A percentile compares a stretch with the other conserved stretches of the same genome.
phyloP scores from a whole-genome alignment of 495 filamentous ascomycete genomes.

The Penicillium coprophilum region DNA sequence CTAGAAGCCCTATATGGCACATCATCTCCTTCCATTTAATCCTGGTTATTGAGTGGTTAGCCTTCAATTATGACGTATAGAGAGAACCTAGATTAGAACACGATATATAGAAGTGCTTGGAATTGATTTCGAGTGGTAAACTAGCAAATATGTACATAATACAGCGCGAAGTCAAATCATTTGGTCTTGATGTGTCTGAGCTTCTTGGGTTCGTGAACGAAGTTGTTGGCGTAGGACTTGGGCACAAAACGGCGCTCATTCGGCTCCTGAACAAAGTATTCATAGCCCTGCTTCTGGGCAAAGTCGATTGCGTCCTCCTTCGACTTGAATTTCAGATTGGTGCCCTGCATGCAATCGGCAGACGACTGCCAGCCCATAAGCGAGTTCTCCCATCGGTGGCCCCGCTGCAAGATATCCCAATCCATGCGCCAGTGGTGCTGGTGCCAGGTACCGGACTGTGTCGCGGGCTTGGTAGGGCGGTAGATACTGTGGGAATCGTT shows the following conservation, averaged over 20 bases:
- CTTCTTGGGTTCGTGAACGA: constrained; percentile 77
- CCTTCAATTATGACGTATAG: not conserved
- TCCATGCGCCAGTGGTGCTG: constrained; percentile 93
- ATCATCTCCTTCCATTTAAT: not conserved
- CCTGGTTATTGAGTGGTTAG: not conserved
- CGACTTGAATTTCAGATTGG: constrained; percentile 80
- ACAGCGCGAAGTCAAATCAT: constrained; percentile 49
- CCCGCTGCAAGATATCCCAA: constrained; percentile 87
- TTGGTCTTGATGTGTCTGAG: constrained; percentile 93
- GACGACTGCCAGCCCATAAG: constrained; percentile 99
- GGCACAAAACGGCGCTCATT: constrained; percentile 81
- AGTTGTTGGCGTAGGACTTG: constrained; percentile 97
- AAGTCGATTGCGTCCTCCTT: constrained; percentile 96
- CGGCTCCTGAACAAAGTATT: constrained; percentile 98
- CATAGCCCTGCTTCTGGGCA: constrained; percentile 97
- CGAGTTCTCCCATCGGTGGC: constrained; percentile 96
- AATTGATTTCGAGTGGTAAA: constrained; percentile 22
- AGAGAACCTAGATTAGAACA: not conserved
- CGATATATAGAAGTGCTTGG: not conserved
- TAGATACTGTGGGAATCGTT: constrained; percentile 66
- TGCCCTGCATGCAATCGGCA: constrained; percentile 89
- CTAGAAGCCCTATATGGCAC: not conserved
- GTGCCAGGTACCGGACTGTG: constrained; percentile 87
- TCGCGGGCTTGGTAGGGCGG: constrained; percentile 83
- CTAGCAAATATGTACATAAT: constrained; percentile 46